Base-by-base conservation (phyloP, 257 asterid species). In the Ocimum tenuiflorum region DNA sequence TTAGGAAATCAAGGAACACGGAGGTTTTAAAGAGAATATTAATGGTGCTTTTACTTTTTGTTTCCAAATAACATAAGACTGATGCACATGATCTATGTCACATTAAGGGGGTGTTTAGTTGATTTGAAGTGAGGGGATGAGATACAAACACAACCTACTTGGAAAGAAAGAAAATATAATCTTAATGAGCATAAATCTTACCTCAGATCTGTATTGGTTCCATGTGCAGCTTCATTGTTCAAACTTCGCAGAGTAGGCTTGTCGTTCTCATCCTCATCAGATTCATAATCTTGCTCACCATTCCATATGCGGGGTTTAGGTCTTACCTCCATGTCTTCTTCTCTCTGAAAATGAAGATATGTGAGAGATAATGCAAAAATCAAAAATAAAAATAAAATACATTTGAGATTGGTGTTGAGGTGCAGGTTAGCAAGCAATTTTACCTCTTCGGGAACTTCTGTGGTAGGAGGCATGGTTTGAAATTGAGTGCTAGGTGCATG, bases 241-340 rank as follows among this genome's bases (percentile, higher is more conserved):
- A 80, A 49, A 77, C 84, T 86, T 73, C 86, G 76, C 15, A 42
- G 65, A 6, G 64, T 61, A 72, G 77, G 79, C 68, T 77, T 81
- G 67, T 70, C 88, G 57, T 81, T 78, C 69, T 77, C 87, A 50
- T 86, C 96, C 49, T 77, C 83, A 49, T 89, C 97, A 52, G 95
- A 92, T 65, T 84, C 95, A 65, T 78, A 82, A 63, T 60, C 82
- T 10, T 50, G 75, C 1, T 85, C 87, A 22, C 96, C 95, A 52
- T 81, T 84, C 98, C 98, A 89, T 67, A 92, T 86, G 65, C 96
- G 79, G 11, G 89, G 97, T 78, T 87, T 87, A 31, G 85, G 90
- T 56, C 91, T 87, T 69, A 67, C 75, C 56, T 89, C 98, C 91
- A 89, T 85, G 63, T 71, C 79, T 60, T 76, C 89, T 77, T 92